These are phyloP conservation scores for Periconia sp. DNA, from an alignment of 2,329 filamentous ascomycete species.

Conservation along the genomic window DNA sequence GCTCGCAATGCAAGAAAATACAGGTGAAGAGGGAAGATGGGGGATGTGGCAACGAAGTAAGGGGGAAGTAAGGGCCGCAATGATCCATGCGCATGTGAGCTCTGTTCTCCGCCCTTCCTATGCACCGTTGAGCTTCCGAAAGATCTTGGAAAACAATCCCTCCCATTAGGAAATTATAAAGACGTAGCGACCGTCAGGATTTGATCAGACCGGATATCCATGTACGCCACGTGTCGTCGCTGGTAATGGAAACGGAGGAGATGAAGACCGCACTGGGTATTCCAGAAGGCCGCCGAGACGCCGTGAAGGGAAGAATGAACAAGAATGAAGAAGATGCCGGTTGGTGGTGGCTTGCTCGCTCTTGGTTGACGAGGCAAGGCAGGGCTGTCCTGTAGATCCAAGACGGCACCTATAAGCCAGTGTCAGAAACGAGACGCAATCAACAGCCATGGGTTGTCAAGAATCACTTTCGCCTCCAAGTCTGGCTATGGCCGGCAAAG, in stretches of 20 bases:
- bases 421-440: slow-evolving; percentile 33
- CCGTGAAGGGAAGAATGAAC: slow-evolving; percentile 44
- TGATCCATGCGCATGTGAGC: too few relatives aligned
- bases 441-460: slow-evolving; percentile 22
- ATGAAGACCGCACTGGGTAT: slow-evolving; percentile 21
- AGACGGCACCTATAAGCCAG: slow-evolving; percentile 19
- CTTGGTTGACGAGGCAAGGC: slow-evolving; percentile 19
- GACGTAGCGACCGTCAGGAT: slow-evolving; percentile 7
- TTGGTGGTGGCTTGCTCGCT: slow-evolving; percentile 15
- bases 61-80: slow-evolving; percentile 5
- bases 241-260: slow-evolving; percentile 23
- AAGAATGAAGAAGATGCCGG: slow-evolving; percentile 45
- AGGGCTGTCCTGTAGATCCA: slow-evolving; percentile 7
- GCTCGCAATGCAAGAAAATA: slow-evolving; percentile 42
- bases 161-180: slow-evolving; percentile 7
- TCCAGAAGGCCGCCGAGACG: slow-evolving; percentile 37
- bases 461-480: slow-evolving; percentile 48
- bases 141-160: slow-evolving; percentile 2
- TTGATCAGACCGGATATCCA: slow-evolving; percentile 28
- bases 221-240: slow-evolving; percentile 27
- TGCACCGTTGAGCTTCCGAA: not conserved
- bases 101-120: not conserved
- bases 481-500: slow-evolving; percentile 36
- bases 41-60: slow-evolving; percentile 13
- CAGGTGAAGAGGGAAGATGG: slow-evolving; percentile 22